A percentile compares a stretch with the other conserved stretches of the same genome.
These are phyloP conservation scores for Botrytis fabae DNA, from an alignment of 2,329 filamentous ascomycete species.

Conservation along the genomic window DNA sequence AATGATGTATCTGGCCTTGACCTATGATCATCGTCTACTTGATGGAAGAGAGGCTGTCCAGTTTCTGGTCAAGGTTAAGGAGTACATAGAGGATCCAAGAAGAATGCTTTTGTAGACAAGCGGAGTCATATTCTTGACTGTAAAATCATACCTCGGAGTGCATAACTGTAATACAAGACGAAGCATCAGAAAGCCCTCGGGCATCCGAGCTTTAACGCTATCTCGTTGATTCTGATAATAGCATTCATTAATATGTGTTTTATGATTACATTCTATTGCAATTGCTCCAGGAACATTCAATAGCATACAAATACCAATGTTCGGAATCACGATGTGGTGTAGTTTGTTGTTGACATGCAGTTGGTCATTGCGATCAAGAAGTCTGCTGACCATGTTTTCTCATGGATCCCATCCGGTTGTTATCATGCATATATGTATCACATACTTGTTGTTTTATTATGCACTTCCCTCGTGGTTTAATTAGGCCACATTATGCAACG, in stretches of 20 bases:
- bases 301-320: neutral
- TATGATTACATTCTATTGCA: neutral
- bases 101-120: slow-evolving; percentile 72
- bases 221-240: neutral
- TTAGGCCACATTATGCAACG: neutral
- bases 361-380: neutral
- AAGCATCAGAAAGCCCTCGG: neutral
- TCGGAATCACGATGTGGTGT: neutral
- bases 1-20: slow-evolving; percentile 99
- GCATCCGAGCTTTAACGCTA: neutral
- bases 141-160: slow-evolving; percentile 19
- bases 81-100: slow-evolving; percentile 93
- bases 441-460: neutral
- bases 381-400: too few relatives aligned
- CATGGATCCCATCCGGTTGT: neutral
- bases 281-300: neutral
- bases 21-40: slow-evolving; percentile 93
- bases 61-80: slow-evolving; percentile 96
- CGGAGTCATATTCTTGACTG: neutral
- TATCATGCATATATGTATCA: neutral
- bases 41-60: slow-evolving; percentile 95
- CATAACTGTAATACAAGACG: slow-evolving; percentile 21
- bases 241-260: neutral
- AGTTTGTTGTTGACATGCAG: neutral
- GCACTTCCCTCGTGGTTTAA: neutral